Evolutionary conservation across 73 alveolate genomes (phyloP).

Genomic region (Breviolum minutum): DNA sequence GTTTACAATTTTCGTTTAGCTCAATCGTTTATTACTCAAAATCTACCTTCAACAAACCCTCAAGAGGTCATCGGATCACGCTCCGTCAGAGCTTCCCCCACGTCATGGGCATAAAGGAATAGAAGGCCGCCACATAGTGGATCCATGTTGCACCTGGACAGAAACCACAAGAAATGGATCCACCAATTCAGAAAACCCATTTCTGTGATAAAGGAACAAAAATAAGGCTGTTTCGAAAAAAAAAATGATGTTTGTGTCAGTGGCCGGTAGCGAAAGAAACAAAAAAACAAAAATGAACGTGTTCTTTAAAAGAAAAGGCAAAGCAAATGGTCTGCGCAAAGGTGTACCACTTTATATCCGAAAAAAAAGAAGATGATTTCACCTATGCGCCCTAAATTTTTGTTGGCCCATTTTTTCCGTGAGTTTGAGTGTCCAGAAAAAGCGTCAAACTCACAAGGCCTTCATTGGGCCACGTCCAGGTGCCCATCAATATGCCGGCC

Average conservation of each 20-base stretch:
- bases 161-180: background rate
- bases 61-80: no score
- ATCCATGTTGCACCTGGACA: slow-evolving; percentile 12
- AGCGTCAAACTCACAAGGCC: background rate
- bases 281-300: no score
- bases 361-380: no score
- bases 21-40: no score
- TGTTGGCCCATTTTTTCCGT: no score
- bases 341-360: no score
- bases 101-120: slow-evolving; percentile 47
- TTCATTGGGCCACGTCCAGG: slow-evolving; percentile 69
- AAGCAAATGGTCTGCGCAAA: background rate
- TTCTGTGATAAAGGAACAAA: background rate
- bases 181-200: background rate
- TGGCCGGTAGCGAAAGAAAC: no score
- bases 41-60: no score
- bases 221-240: background rate
- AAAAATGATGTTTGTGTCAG: background rate
- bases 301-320: background rate
- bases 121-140: slow-evolving; percentile 51
- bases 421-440: no score
- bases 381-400: no score
- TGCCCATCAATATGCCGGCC: slow-evolving; percentile 55
- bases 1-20: no score
- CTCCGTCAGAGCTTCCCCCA: background rate